Conservation (phyloP, 1,139 yeast genomes). For the Blastobotrys niveus region DNA sequence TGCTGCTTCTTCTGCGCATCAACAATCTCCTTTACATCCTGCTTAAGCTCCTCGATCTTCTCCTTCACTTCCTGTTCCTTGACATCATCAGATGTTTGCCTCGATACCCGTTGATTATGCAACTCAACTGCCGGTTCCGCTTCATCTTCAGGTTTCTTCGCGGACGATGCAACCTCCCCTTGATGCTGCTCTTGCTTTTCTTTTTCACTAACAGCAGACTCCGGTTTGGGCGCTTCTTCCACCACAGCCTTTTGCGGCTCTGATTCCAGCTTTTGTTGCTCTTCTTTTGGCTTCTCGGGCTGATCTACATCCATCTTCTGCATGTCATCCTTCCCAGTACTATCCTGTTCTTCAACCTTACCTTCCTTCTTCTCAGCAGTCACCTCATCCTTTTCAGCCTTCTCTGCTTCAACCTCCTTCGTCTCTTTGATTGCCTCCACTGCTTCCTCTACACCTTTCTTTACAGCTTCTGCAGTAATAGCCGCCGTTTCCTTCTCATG, state of each 20-base stretch:
- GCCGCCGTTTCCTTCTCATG: background rate
- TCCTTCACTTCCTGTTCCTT: too few relatives aligned
- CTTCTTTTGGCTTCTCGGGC: background rate
- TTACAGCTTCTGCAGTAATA: background rate
- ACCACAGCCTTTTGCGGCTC: background rate
- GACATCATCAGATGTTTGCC: too few relatives aligned
- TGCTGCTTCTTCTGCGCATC: background rate
- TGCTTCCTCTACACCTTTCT: slow-evolving; percentile 9
- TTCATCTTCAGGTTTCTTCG: too few relatives aligned
- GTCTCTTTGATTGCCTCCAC: slow-evolving; percentile 2
- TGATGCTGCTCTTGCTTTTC: too few relatives aligned
- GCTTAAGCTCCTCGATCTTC: background rate
- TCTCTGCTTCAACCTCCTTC: background rate
- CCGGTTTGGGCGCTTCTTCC: too few relatives aligned
- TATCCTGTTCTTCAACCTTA: background rate
- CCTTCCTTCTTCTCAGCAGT: background rate
- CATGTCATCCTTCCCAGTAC: too few relatives aligned
- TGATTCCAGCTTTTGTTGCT: background rate
- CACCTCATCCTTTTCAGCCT: slow-evolving; percentile 8
- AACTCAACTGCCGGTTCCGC: too few relatives aligned
- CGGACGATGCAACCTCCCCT: too few relatives aligned
- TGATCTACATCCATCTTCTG: too few relatives aligned
- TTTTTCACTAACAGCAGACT: too few relatives aligned
- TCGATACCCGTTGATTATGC: too few relatives aligned
- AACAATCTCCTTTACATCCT: background rate